These are phyloP conservation scores for Calonectria pseudoturangicola DNA, from an alignment of 2,329 filamentous ascomycete genomes.

Conservation along the genomic window DNA sequence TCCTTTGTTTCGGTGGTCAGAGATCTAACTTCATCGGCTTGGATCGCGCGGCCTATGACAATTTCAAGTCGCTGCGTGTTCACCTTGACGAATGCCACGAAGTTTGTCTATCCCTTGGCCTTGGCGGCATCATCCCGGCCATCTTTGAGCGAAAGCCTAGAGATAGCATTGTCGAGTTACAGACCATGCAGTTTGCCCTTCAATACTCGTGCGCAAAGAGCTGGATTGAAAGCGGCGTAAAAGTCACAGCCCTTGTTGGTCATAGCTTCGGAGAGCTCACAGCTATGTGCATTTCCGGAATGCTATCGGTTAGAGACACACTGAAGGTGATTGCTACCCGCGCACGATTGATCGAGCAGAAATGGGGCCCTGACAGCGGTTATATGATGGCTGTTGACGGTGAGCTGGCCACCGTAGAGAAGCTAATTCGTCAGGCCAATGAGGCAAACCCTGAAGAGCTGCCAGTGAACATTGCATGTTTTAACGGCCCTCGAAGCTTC, in stretches of 20 bases:
- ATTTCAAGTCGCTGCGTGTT: neutral
- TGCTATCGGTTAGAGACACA: neutral
- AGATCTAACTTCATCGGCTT: neutral
- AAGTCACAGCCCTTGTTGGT: neutral
- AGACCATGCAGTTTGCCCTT: neutral
- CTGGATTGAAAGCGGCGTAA: neutral
- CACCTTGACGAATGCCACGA: neutral
- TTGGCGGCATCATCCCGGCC: neutral
- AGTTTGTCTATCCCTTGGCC: neutral
- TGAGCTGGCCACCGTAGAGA: neutral
- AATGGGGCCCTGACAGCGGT: neutral
- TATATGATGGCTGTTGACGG: constrained; percentile 1
- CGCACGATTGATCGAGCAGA: neutral
- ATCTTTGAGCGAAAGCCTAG: neutral
- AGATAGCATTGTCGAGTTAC: neutral
- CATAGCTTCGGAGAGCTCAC: constrained; percentile 8
- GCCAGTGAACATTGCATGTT: neutral
- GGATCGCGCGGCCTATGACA: neutral
- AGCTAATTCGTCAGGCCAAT: neutral
- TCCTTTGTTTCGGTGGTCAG: constrained; percentile 1
- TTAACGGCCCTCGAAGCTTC: constrained; percentile 3
- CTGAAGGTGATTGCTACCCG: neutral
- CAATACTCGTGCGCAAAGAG: constrained; percentile 11
- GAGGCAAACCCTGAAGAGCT: neutral
- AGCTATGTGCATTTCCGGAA: neutral